Evolutionary conservation across 805 yeast genomes (phyloP), one percentile per base, ranked within the genome.

Genomic region (Sungouiozyma ichnusensis): DNA sequence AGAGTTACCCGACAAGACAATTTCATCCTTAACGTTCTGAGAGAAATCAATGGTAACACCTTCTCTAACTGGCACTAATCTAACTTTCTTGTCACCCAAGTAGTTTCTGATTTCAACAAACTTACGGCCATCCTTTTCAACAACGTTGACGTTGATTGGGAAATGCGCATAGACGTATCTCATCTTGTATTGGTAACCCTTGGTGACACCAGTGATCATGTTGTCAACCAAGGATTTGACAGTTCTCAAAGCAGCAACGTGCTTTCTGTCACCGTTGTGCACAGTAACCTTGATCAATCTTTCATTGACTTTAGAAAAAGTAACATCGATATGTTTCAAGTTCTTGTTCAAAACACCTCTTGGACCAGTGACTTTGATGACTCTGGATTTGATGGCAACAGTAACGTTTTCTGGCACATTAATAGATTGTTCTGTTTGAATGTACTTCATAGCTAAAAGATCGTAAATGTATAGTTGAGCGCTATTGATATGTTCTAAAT

Each of bases 111-210:
- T 88, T 78, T 92, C 97, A 61, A 90, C 83, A 64, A 64, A 77
- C 53, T 76, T 71, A 41, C 67, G 61, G 58, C 84, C 85, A 47
- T 90, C 90, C 63, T 76, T 74, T 55, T 84, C 85, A 67, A 84
- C 68, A 58, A 87, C 71, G 78, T 88, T 90, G 58, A 92, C 96
- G 75, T 92, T 92, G 75, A 94, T 92, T 71, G 98, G 99, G 95
- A 92, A 92, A 85, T 92, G 98, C 81, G 98, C 99, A 69, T 90
- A 94, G 54, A 92, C 98, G 72, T 86, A 88, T 80, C 97, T 87
- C 97, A 92, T 83, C 85, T 92, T 92, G 92, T 92, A 92, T 76
- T 85, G 81, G 94, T 74, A 90, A 73, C 97, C 98, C 77, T 81
- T 81, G 70, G 98, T 92, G 68, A 92, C 98, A 84, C 99, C 99